Conservation (phyloP, 495 filamentous ascomycete genomes). For the Schizothecium vesticola region DNA sequence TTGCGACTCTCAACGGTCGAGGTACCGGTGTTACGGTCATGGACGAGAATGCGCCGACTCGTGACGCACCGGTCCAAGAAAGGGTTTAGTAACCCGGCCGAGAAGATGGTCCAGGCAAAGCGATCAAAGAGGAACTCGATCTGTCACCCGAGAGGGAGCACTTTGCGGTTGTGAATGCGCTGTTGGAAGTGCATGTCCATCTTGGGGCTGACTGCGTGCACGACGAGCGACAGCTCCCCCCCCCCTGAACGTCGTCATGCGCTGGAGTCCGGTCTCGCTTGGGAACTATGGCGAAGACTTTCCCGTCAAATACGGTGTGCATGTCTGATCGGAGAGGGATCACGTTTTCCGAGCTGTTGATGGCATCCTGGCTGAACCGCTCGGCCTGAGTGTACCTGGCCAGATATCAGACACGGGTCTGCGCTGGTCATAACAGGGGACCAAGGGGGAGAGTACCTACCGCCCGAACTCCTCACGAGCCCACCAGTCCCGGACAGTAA, state of each 20-base stretch:
- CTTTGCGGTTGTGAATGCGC: conserved; percentile 3
- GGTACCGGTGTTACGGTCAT: not conserved
- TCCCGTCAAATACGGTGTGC: conserved; percentile 9
- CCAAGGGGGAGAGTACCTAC: no score
- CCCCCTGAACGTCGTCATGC: not conserved
- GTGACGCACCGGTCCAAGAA: conserved; percentile 9
- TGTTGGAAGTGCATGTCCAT: conserved; percentile 3
- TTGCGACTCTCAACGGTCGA: conserved; percentile 1
- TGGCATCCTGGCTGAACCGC: conserved; percentile 2
- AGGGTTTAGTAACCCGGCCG: conserved; percentile 1
- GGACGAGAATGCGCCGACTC: conserved; percentile 4
- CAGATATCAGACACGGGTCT: no score
- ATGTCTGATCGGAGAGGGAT: conserved; percentile 7
- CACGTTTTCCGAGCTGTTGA: not conserved
- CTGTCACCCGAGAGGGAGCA: conserved; percentile 4
- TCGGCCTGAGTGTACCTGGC: not conserved
- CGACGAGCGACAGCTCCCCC: not conserved
- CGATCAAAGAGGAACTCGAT: conserved; percentile 12
- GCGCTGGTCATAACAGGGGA: no score
- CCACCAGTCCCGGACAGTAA: conserved; percentile 3
- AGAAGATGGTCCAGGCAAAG: conserved; percentile 13
- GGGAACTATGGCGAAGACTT: conserved; percentile 10
- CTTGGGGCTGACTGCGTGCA: conserved; percentile 9
- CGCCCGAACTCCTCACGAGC: not conserved
- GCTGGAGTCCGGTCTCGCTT: no score